A percentile compares a stretch with the other conserved stretches of the same genome.
Evolutionary conservation across 1,139 yeast species (phyloP).

Genomic region (Williopsis jadinii): DNA sequence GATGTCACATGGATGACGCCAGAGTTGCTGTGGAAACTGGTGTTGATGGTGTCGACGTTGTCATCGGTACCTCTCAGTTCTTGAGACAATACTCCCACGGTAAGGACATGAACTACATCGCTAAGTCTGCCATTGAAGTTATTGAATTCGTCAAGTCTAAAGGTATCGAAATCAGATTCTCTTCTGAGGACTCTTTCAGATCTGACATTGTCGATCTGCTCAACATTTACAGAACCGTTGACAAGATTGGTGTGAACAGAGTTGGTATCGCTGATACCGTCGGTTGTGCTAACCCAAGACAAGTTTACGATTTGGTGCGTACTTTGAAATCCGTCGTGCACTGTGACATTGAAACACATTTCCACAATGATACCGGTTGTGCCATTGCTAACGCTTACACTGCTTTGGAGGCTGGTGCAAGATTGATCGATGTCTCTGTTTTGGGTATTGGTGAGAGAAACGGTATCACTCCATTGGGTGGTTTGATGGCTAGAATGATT

Average conservation of each 20-base stretch:
- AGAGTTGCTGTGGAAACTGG: conserved; percentile 96
- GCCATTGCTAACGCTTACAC: conserved; percentile 98
- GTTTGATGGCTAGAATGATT: conserved; percentile 98
- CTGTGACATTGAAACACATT: conserved; percentile 97
- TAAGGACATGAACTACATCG: conserved; percentile 97
- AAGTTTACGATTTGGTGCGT: conserved; percentile 92
- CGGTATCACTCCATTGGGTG: conserved; percentile 97
- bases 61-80: conserved; percentile 95
- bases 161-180: conserved; percentile 94
- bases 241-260: conserved; percentile 96
- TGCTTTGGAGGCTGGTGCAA: conserved; percentile 97
- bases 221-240: conserved; percentile 94
- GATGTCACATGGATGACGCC: conserved; percentile 99
- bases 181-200: conserved; percentile 96
- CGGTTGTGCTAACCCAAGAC: conserved; percentile 99
- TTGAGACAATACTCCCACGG: conserved; percentile 95
- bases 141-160: conserved; percentile 96
- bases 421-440: conserved; percentile 88
- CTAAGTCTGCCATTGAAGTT: conserved; percentile 93
- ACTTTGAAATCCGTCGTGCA: conserved; percentile 90
- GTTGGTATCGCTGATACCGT: conserved; percentile 99
- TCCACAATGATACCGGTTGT: conserved; percentile 99
- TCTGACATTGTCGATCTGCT: conserved; percentile 92
- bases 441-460: conserved; percentile 98
- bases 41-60: conserved; percentile 98